Evolutionary conservation across 1,284 basidiomycete genomes (phyloP).

Genomic region (Cutaneotrichosporon mucoides): DNA sequence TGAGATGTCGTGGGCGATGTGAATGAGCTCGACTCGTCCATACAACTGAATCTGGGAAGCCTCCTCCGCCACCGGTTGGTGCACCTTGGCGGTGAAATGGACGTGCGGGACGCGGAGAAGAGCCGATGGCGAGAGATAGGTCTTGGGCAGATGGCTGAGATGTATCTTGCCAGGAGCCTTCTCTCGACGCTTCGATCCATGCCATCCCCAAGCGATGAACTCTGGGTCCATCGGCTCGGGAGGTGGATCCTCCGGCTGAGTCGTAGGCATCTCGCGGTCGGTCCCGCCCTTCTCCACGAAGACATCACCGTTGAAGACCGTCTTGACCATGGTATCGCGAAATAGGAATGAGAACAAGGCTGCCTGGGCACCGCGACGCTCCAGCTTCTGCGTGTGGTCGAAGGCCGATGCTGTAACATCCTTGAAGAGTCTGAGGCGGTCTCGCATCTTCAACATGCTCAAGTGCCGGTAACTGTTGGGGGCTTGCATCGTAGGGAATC

Average conservation of each 20-base stretch:
- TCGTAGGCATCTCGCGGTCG: constrained; percentile 10
- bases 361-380: constrained; percentile 38
- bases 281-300: constrained; percentile 28
- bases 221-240: constrained; percentile 16
- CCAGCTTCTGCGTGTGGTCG: constrained; percentile 52
- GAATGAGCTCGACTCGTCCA: constrained; percentile 29
- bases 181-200: constrained; percentile 4
- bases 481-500: constrained; percentile 46
- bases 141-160: constrained; percentile 25
- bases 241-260: constrained; percentile 4
- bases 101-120: constrained; percentile 40
- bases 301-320: constrained; percentile 41
- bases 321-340: constrained; percentile 32
- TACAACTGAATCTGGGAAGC: constrained; percentile 25
- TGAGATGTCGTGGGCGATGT: constrained; percentile 59
- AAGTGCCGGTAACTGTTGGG: constrained; percentile 51
- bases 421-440: constrained; percentile 54
- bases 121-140: constrained; percentile 44
- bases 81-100: constrained; percentile 30
- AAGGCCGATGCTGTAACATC: constrained; percentile 63
- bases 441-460: constrained; percentile 52
- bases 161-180: not conserved
- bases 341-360: constrained; percentile 35
- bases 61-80: constrained; percentile 10
- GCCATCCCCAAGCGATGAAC: constrained; percentile 39